Percentiles rank a stretch among this genome's conserved stretches.
These are phyloP conservation scores for Cercospora citrullina DNA, from an alignment of 2,329 filamentous ascomycete species.

Conservation along the genomic window DNA sequence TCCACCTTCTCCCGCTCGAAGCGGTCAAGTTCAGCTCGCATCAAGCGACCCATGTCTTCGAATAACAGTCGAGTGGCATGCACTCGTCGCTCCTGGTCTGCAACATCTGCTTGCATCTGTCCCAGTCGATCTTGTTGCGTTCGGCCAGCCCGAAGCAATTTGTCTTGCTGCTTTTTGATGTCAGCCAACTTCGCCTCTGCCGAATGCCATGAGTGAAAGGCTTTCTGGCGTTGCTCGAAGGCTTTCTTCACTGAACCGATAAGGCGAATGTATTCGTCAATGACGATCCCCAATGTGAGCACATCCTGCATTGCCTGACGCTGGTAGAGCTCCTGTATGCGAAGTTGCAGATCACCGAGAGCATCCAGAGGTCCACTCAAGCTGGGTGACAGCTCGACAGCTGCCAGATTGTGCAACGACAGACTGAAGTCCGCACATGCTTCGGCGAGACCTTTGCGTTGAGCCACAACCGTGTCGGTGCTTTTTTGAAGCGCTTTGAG, in stretches of 20 bases:
- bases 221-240: slow-evolving; percentile 89
- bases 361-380: slow-evolving; percentile 88
- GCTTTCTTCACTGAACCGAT: slow-evolving; percentile 94
- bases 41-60: slow-evolving; percentile 93
- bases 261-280: slow-evolving; percentile 95
- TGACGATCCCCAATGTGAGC: slow-evolving; percentile 91
- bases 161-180: slow-evolving; percentile 85
- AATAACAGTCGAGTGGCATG: slow-evolving; percentile 88
- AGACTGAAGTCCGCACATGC: slow-evolving; percentile 90
- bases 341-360: slow-evolving; percentile 87
- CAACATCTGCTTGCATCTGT: slow-evolving; percentile 88
- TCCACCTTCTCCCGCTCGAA: slow-evolving; percentile 98
- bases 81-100: slow-evolving; percentile 90
- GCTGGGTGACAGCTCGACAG: slow-evolving; percentile 85
- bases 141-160: slow-evolving; percentile 89
- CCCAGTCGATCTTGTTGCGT: slow-evolving; percentile 94
- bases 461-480: slow-evolving; percentile 86
- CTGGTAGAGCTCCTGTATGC: slow-evolving; percentile 92
- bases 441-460: slow-evolving; percentile 91
- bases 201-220: slow-evolving; percentile 89
- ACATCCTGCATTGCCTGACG: slow-evolving; percentile 97
- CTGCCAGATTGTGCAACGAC: slow-evolving; percentile 87
- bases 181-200: slow-evolving; percentile 91
- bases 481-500: slow-evolving; percentile 83
- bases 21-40: slow-evolving; percentile 85